Evolutionary conservation across 805 yeast species (phyloP).

Genomic region (Suhomyces sp.): DNA sequence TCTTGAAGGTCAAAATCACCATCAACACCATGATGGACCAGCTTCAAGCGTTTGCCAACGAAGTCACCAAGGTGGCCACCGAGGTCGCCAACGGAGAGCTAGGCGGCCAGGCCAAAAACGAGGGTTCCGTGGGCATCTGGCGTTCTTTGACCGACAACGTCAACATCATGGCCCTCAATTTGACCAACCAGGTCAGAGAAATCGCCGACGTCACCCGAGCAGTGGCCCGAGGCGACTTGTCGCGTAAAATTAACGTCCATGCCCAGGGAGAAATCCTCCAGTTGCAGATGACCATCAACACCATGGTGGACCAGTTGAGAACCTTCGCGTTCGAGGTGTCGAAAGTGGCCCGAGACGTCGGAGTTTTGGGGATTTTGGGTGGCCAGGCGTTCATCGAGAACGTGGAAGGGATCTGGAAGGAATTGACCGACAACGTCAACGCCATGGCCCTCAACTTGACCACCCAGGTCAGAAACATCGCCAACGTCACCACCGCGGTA

Average conservation of each 20-base stretch:
- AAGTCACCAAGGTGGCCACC: conserved; percentile 81
- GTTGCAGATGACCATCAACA: conserved; percentile 80
- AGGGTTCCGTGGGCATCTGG: conserved; percentile 89
- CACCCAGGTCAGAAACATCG: conserved; percentile 83
- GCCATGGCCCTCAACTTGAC: conserved; percentile 89
- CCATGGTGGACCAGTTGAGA: conserved; percentile 84
- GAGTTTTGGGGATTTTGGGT: conserved; percentile 84
- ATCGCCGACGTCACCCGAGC: conserved; percentile 88
- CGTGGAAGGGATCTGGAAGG: conserved; percentile 87
- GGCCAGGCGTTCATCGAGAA: conserved; percentile 81
- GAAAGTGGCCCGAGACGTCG: conserved; percentile 84
- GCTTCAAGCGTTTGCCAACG: conserved; percentile 73
- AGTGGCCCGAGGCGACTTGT: conserved; percentile 82
- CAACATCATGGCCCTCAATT: conserved; percentile 82
- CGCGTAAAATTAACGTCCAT: conserved; percentile 80
- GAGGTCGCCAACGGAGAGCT: conserved; percentile 88
- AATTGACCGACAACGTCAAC: conserved; percentile 79
- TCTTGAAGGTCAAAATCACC: conserved; percentile 72
- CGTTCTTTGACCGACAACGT: conserved; percentile 79
- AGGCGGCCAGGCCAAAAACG: conserved; percentile 84
- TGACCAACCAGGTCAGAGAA: conserved; percentile 69
- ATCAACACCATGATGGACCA: conserved; percentile 90
- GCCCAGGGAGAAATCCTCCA: conserved; percentile 90
- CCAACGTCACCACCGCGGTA: conserved; percentile 84
- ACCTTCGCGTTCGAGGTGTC: conserved; percentile 84